phyloP scores from a whole-genome alignment of 179 eudicot species.

The Beta lomatogona region DNA sequence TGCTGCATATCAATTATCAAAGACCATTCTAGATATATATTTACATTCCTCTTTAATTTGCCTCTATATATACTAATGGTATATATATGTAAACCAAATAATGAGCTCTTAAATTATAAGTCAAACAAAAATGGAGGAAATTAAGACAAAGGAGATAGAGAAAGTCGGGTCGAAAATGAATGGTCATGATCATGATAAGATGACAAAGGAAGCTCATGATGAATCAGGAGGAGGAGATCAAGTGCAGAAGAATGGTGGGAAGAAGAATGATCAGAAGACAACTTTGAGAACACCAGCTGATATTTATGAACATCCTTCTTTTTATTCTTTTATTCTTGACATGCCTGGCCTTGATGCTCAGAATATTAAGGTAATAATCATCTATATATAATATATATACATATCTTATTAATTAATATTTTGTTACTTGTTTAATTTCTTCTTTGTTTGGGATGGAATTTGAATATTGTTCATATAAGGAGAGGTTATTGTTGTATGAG shows the following conservation, averaged over 20 bases:
- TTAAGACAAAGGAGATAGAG: conserved; percentile 23
- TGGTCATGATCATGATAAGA: conserved; percentile 14
- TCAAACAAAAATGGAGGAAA: conserved; percentile 24
- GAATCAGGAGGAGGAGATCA: conserved; percentile 1
- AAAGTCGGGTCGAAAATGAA: conserved; percentile 18
- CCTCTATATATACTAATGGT: conserved; percentile 1
- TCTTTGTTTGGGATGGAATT: background rate
- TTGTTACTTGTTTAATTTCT: background rate
- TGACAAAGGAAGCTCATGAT: no score
- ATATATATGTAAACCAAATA: background rate
- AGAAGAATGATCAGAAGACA: conserved; percentile 34
- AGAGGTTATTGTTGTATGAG: no score
- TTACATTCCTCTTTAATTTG: no score
- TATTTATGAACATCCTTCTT: conserved; percentile 42
- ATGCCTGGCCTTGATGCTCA: conserved; percentile 52
- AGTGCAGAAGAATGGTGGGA: conserved; percentile 16
- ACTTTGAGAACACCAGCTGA: conserved; percentile 49
- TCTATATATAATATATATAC: background rate
- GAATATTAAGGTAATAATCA: conserved; percentile 39
- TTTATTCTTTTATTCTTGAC: conserved; percentile 42
- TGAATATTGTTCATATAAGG: background rate
- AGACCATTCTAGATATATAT: no score
- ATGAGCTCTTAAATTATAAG: background rate
- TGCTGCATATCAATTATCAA: background rate
- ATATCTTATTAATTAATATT: no score